Base-by-base conservation (phyloP, 2,329 filamentous ascomycete genomes). In the Colletotrichum aenigma region DNA sequence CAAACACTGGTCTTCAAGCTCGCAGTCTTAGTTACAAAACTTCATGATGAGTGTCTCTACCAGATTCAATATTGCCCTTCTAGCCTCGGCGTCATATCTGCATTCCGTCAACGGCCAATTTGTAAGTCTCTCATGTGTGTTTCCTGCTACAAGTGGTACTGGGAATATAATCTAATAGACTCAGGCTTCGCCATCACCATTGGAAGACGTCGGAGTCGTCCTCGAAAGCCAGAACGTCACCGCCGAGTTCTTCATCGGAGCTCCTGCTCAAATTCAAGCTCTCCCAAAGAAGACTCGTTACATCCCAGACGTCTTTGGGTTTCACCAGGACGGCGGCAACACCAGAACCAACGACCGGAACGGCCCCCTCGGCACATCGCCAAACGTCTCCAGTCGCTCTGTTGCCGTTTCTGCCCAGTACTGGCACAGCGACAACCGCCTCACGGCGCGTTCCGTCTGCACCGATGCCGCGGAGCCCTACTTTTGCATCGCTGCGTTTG, bases 1-100 rank as follows among this genome's bases (percentile, higher is more conserved):
- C 18, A 0, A n/a, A 3, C 18, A 48, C 38, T 10, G 0, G 12
- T 48, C 38, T 0, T 0, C 38, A 48, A 48, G 9, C 38, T 48
- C 38, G 9, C 9, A 48, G 38, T 48, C 18, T 0, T 18, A 48
- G 18, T 48, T 12, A 12, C 18, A 48, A 12, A 12, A 0, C 9
- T 48, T n/a, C 38, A 43, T 48, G 18, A 48, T 48, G 38, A 12
- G 38, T n/a, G 38, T 48, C 1, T 48, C 18, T n/a, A n/a, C 4
- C 5, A 48, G 1, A 2, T 48, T 48, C 18, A 12, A 18, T 2
- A 12, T 48, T 1, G 38, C 38, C 0, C 38, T 48, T 12, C 18
- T 48, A 9, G 18, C 38, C 5, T 48, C 38, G 18, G 38, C 18
- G 1, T n/a, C 38, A 1, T 48, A 12, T 4, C 6, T n/a, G 5